Conservation (phyloP, 345 rosid species). For the Gossypium mustelinum region DNA sequence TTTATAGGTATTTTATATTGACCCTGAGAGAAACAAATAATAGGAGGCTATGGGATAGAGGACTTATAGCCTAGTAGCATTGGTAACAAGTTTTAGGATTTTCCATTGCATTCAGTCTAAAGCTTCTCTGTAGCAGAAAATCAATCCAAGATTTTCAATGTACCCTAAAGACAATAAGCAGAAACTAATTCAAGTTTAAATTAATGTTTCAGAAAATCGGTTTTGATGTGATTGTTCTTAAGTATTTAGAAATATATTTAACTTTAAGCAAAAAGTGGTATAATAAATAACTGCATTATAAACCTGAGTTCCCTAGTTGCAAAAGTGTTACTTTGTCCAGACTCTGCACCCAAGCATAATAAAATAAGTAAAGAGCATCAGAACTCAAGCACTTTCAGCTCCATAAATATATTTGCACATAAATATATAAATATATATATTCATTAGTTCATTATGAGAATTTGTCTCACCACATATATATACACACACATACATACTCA, state of each 20-base stretch:
- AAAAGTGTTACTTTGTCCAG: neutral
- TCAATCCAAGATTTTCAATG: neutral
- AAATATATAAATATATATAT: neutral
- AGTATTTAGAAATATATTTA: too few relatives aligned
- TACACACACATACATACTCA: too few relatives aligned
- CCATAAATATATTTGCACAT: neutral
- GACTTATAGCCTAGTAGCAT: neutral
- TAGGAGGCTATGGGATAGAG: neutral
- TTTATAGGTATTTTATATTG: neutral
- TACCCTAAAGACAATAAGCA: too few relatives aligned
- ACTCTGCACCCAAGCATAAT: neutral
- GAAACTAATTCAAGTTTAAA: too few relatives aligned
- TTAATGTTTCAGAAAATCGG: too few relatives aligned
- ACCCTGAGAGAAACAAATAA: neutral
- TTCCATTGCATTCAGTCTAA: neutral
- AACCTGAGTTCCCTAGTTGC: neutral
- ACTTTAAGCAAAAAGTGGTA: too few relatives aligned
- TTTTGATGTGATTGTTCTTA: too few relatives aligned
- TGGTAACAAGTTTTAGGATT: neutral
- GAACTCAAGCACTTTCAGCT: neutral
- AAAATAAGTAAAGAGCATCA: neutral
- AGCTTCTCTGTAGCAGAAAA: neutral
- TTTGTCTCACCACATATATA: neutral
- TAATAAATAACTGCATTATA: too few relatives aligned
- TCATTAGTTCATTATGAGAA: neutral